These are phyloP conservation scores for Nidularia pulvinata DNA, from an alignment of 768 basidiomycete species.

Conservation along the genomic window DNA sequence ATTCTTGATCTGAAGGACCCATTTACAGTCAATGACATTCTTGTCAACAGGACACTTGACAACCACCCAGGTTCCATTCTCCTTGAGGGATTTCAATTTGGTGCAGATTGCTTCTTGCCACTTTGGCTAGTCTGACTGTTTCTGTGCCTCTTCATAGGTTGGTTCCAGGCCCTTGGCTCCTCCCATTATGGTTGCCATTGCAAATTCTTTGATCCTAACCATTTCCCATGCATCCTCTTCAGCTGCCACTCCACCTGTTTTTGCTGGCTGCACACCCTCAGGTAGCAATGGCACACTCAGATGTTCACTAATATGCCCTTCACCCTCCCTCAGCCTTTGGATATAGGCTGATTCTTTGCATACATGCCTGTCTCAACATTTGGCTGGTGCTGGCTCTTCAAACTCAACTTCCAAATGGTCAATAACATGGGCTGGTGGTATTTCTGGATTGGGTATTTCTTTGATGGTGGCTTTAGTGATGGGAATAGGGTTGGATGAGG, in stretches of 20 bases:
- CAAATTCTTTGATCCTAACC: background rate
- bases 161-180: background rate
- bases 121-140: constrained; percentile 1
- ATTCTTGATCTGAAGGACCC: constrained; percentile 11
- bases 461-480: background rate
- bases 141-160: background rate
- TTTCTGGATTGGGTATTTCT: background rate
- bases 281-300: background rate
- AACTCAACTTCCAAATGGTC: background rate
- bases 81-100: constrained; percentile 4
- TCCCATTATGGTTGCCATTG: background rate
- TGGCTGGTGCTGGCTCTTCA: background rate
- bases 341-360: too few species aligned
- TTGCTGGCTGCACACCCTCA: background rate
- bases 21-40: constrained; percentile 4
- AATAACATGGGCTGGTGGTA: background rate
- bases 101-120: constrained; percentile 8
- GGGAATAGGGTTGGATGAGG: background rate
- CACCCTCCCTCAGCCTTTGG: too few species aligned
- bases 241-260: background rate
- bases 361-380: background rate
- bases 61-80: constrained; percentile 8
- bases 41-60: constrained; percentile 2
- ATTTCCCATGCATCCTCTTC: background rate
- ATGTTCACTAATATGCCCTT: too few species aligned